Percentiles rank a stretch among this genome's conserved stretches.
phyloP scores from a whole-genome alignment of 2,329 filamentous ascomycete genomes.

The Fusarium sp. region DNA sequence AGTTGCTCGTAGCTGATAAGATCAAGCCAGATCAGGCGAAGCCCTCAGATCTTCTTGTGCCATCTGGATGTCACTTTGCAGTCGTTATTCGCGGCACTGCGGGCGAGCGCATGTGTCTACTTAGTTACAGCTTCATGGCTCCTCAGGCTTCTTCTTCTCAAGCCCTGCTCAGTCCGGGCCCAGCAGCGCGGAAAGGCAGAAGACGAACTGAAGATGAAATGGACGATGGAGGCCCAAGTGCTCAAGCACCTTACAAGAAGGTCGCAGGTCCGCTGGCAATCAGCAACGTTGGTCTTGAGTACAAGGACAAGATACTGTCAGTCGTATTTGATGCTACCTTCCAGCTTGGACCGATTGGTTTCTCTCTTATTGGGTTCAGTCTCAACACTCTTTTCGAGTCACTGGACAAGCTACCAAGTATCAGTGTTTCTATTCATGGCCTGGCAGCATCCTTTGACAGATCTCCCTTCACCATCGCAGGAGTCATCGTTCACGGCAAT shows the following conservation, averaged over 20 bases:
- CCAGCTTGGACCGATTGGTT: conserved; percentile 10
- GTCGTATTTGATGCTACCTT: conserved; percentile 1
- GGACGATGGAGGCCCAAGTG: background rate
- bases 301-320: background rate
- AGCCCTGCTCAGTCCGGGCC: background rate
- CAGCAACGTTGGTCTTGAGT: background rate
- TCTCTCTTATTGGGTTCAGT: conserved; percentile 7
- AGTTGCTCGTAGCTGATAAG: conserved; percentile 12
- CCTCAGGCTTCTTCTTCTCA: background rate
- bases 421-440: conserved; percentile 49
- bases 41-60: background rate
- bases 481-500: conserved; percentile 51
- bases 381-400: background rate
- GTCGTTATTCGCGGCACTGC: background rate
- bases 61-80: conserved; percentile 3
- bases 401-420: background rate
- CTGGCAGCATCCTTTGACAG: conserved; percentile 52
- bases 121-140: background rate
- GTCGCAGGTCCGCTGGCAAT: background rate
- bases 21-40: background rate
- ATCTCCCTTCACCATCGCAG: conserved; percentile 55
- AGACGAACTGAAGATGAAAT: background rate
- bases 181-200: rapidly evolving
- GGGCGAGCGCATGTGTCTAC: background rate
- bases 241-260: conserved; percentile 6